Conservation (phyloP, 2,329 filamentous ascomycete species). For the Xylaria digitata region DNA sequence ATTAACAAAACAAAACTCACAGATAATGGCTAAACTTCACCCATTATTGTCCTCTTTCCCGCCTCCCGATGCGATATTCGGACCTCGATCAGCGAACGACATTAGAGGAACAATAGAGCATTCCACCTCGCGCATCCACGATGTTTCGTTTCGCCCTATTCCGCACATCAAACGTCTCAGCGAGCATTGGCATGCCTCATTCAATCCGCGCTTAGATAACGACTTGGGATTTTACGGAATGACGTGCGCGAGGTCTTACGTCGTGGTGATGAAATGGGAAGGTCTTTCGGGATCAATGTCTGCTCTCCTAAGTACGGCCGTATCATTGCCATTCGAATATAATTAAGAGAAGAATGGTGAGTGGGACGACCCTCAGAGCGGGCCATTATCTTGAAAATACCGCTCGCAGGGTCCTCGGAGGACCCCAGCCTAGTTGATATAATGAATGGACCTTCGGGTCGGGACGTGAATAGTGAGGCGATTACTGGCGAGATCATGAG, state of each 20-base stretch:
- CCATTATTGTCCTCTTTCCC: constrained; percentile 8
- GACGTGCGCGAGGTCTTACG: constrained; percentile 23
- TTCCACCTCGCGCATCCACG: not conserved
- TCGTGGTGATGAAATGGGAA: constrained; percentile 28
- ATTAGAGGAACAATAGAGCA: constrained; percentile 5
- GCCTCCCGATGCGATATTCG: not conserved
- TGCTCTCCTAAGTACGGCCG: constrained; percentile 15
- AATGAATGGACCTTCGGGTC: constrained; percentile 24
- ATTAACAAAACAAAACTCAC: constrained; percentile 12
- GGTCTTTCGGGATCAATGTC: constrained; percentile 25
- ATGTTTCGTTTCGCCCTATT: constrained; percentile 9
- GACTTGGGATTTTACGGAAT: constrained; percentile 10
- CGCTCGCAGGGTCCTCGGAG: constrained; percentile 19
- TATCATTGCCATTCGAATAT: constrained; percentile 18
- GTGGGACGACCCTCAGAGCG: constrained; percentile 25
- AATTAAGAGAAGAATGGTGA: constrained; percentile 20
- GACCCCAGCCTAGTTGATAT: constrained; percentile 29
- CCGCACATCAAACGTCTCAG: constrained; percentile 10
- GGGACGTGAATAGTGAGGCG: constrained; percentile 20
- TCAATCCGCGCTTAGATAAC: constrained; percentile 9
- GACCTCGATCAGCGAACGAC: not conserved
- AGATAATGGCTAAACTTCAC: constrained; percentile 8
- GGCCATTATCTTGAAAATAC: constrained; percentile 28
- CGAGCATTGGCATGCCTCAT: constrained; percentile 20
- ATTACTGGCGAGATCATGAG: constrained; percentile 31